phyloP scores from a whole-genome alignment of 129 eudicot species.

The Tagetes erecta region DNA sequence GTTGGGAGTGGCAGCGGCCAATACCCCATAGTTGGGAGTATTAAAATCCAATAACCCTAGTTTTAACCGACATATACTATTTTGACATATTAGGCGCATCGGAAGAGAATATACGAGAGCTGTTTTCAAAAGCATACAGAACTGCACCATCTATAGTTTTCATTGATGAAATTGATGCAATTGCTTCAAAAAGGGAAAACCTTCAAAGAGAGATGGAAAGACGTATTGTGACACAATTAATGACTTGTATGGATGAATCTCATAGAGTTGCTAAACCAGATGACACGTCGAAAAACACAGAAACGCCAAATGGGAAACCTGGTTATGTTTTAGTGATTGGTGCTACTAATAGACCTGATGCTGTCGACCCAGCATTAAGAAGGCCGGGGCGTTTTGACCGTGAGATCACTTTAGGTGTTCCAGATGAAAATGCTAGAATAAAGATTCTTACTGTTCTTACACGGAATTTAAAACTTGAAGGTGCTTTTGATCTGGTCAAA shows the following conservation, averaged over 20 bases:
- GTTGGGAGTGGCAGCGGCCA: no score
- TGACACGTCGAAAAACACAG: constrained; percentile 31
- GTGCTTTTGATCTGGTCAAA: constrained; percentile 61
- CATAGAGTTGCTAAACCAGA: constrained; percentile 42
- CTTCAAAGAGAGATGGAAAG: constrained; percentile 46
- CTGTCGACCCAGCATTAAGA: constrained; percentile 88
- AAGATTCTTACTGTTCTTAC: constrained; percentile 73
- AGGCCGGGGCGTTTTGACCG: constrained; percentile 89
- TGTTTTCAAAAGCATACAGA: constrained; percentile 84
- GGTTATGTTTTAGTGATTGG: constrained; percentile 86
- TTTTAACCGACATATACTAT: not conserved
- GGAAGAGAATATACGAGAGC: constrained; percentile 84
- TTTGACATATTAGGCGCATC: constrained; percentile 69
- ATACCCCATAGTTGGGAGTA: no score
- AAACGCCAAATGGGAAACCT: constrained; percentile 39
- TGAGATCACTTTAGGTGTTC: constrained; percentile 79
- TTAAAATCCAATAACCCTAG: no score
- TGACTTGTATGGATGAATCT: constrained; percentile 95
- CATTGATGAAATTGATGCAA: constrained; percentile 94
- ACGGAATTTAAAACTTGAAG: constrained; percentile 57
- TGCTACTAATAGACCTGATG: constrained; percentile 96
- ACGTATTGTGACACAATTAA: constrained; percentile 81
- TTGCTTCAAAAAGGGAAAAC: constrained; percentile 93
- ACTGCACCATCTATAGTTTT: constrained; percentile 95
- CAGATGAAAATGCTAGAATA: constrained; percentile 79